Evolutionary conservation across 495 filamentous ascomycete species (phyloP).

Genomic region (Glonium stellatum): DNA sequence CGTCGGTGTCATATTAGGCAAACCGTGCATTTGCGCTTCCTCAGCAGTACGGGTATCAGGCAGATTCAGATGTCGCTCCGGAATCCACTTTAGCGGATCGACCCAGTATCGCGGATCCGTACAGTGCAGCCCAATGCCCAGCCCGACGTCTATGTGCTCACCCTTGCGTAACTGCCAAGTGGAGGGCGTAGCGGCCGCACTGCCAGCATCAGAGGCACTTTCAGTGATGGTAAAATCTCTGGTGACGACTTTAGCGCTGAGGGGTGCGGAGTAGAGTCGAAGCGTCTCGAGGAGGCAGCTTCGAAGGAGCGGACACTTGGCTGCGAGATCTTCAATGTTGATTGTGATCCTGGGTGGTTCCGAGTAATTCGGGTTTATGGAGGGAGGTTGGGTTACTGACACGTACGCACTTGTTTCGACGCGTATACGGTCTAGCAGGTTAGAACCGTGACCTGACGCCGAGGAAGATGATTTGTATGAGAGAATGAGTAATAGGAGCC

Average conservation of each 20-base stretch:
- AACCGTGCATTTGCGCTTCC: background rate
- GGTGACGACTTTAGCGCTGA: constrained; percentile 41
- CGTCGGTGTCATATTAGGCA: background rate
- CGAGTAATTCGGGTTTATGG: constrained; percentile 41
- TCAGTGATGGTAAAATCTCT: constrained; percentile 43
- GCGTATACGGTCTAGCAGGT: constrained; percentile 42
- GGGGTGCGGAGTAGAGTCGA: constrained; percentile 46
- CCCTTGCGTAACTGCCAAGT: constrained; percentile 39
- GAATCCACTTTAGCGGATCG: constrained; percentile 47
- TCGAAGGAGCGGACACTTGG: constrained; percentile 46
- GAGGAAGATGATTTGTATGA: constrained; percentile 36
- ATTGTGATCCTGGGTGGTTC: constrained; percentile 50
- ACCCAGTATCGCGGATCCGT: constrained; percentile 44
- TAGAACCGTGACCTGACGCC: constrained; percentile 15
- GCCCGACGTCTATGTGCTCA: constrained; percentile 44
- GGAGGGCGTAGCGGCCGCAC: constrained; percentile 30
- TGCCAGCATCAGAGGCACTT: constrained; percentile 34
- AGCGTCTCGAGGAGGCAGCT: constrained; percentile 50
- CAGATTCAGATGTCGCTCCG: constrained; percentile 35
- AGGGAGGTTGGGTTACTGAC: constrained; percentile 40
- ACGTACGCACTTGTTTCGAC: constrained; percentile 47
- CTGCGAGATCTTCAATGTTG: constrained; percentile 40
- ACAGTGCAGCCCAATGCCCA: constrained; percentile 41
- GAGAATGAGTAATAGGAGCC: constrained; percentile 51
- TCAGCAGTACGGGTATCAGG: background rate